Conservation (phyloP, 2,329 filamentous ascomycete genomes). For the Aureobasidium sp. region DNA sequence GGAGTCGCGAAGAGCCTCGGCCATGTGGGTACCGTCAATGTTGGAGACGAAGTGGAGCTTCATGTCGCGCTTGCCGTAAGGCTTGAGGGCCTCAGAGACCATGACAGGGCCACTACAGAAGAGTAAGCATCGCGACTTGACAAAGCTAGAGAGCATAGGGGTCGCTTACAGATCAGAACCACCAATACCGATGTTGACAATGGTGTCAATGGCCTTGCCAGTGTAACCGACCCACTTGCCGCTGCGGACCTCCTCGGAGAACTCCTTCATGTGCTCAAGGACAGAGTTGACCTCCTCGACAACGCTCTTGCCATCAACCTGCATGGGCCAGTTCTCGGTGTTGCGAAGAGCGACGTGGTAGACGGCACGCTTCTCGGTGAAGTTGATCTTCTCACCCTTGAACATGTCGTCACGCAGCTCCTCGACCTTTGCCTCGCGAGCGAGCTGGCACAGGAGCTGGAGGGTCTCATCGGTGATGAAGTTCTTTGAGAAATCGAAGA, state of each 20-base stretch:
- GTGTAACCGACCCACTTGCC: conserved; percentile 96
- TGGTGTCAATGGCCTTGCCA: conserved; percentile 93
- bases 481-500: conserved; percentile 99
- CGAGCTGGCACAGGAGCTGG: conserved; percentile 76
- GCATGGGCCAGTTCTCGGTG: conserved; percentile 67
- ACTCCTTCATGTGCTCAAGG: conserved; percentile 96
- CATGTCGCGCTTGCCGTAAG: conserved; percentile 78
- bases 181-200: conserved; percentile 96
- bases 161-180: conserved; percentile 86
- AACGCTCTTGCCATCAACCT: conserved; percentile 87
- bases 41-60: conserved; percentile 98
- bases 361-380: conserved; percentile 92
- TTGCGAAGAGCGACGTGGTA: conserved; percentile 95
- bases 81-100: conserved; percentile 95
- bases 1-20: conserved; percentile 79
- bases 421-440: conserved; percentile 83
- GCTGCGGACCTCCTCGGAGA: conserved; percentile 87
- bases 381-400: conserved; percentile 96
- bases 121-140: conserved; percentile 19
- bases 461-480: conserved; percentile 91
- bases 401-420: conserved; percentile 97
- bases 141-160: background rate
- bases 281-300: conserved; percentile 89
- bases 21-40: conserved; percentile 97
- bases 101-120: conserved; percentile 78